Percentiles rank a stretch among this genome's conserved stretches.
phyloP scores from a whole-genome alignment of 2,329 filamentous ascomycete species.

The Fusarium beomiforme region DNA sequence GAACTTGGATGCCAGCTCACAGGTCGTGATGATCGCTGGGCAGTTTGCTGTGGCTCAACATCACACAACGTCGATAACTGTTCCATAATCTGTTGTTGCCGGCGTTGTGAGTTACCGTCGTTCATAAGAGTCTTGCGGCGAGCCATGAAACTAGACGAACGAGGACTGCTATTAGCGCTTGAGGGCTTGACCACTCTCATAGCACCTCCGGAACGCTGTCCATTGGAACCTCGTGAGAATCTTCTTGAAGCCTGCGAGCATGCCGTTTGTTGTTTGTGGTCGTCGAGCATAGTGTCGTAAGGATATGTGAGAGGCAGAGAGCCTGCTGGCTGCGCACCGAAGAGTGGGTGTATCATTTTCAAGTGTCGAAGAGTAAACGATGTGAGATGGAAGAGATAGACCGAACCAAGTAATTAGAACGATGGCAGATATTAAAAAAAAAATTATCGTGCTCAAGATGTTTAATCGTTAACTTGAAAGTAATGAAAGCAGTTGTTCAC shows the following conservation, averaged over 20 bases:
- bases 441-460: background rate
- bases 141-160: constrained; percentile 58
- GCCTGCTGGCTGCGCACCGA: constrained; percentile 40
- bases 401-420: background rate
- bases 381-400: background rate
- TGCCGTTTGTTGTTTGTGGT: constrained; percentile 62
- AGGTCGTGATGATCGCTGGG: constrained; percentile 61
- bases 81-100: constrained; percentile 59
- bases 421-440: background rate
- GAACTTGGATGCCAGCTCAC: constrained; percentile 81
- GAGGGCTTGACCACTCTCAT: constrained; percentile 73
- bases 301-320: constrained; percentile 41
- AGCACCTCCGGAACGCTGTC: constrained; percentile 58
- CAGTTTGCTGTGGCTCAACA: constrained; percentile 29
- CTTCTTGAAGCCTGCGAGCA: constrained; percentile 58
- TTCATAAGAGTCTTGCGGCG: constrained; percentile 68
- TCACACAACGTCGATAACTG: constrained; percentile 48
- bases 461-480: background rate
- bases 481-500: background rate
- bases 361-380: background rate
- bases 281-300: constrained; percentile 59
- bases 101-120: constrained; percentile 56
- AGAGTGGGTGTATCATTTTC: constrained; percentile 48
- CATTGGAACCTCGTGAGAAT: constrained; percentile 60
- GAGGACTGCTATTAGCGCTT: constrained; percentile 76